Evolutionary conservation across 2,329 filamentous ascomycete genomes (phyloP), one percentile per base, ranked within the genome.

Genomic region (Furcasterigmium sp.): DNA sequence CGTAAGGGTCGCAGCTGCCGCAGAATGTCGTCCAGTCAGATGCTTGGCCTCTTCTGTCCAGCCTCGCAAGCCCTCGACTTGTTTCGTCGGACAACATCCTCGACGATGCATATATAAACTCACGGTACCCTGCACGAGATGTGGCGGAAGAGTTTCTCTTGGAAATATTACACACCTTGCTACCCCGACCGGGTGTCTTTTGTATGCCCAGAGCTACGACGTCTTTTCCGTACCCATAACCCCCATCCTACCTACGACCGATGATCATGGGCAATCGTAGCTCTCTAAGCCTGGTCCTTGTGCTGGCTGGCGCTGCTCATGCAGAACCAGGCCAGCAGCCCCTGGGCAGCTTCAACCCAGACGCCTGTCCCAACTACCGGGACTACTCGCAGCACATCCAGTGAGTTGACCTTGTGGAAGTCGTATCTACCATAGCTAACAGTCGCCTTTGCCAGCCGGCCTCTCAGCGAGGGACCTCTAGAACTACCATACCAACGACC

Each of bases 401-500:
- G 68, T 71, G 55, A 42, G 67, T 54, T 23, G n/a, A 19, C 10
- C 20, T 15, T 14, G n/a, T 32, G 19, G 15, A 37, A 18, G 11
- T 19, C 19, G 14, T 18, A 13, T 21, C 15, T 30, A 5, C 36
- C 32, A 34, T 44, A 32, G 15, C n/a, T 18, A 8, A 26, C 21
- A 29, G 20, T 23, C 46, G 42, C 39, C 17, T 26, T 8, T 18
- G n/a, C 20, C 48, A 95, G 90, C 61, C 75, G 73, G 17, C 93
- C 93, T 1, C 78, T 85, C 49, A 95, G 88, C 62, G 72, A 82
- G 17, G 93, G 93, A 1, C 85, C 86, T 5, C 74, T 94, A 56
- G 72, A 75, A 41, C 75, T 98, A 2, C 90, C 93, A 1, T 97
- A 81, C 63, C 93, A 98, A 62, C 78, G 93, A 46, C 93, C 93